A percentile compares a stretch with the other conserved stretches of the same genome.
phyloP scores from a whole-genome alignment of 306 rosid species.

The Trifolium subterraneum region DNA sequence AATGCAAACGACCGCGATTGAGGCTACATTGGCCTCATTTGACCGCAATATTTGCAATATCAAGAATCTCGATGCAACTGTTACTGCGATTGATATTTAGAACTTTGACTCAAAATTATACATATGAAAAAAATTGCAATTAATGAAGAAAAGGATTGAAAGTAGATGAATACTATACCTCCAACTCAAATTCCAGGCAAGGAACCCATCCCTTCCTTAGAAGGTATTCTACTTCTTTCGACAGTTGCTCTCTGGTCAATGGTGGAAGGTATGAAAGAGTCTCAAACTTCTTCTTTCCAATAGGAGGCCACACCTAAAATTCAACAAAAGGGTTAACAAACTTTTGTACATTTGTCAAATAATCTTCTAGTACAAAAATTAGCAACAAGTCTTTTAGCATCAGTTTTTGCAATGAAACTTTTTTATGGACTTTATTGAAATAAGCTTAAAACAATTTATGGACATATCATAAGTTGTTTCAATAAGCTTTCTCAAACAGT shows the following conservation, averaged over 20 bases:
- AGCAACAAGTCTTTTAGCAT: neutral
- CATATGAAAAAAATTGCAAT: too few relatives aligned
- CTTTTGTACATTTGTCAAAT: neutral
- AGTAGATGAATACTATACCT: conserved; percentile 40
- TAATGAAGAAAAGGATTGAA: too few relatives aligned
- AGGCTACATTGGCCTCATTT: too few relatives aligned
- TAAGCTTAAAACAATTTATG: neutral
- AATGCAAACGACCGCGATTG: too few relatives aligned
- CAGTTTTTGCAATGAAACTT: too few relatives aligned
- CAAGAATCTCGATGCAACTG: too few relatives aligned
- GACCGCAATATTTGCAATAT: too few relatives aligned
- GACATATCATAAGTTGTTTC: too few relatives aligned
- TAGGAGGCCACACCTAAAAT: conserved; percentile 80
- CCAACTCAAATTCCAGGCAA: conserved; percentile 71
- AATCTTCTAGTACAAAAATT: neutral
- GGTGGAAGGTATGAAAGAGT: conserved; percentile 82
- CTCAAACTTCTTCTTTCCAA: conserved; percentile 75
- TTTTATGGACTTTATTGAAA: too few relatives aligned
- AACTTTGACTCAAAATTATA: too few relatives aligned
- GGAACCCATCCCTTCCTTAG: conserved; percentile 65
- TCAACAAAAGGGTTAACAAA: conserved; percentile 1
- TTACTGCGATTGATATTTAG: too few relatives aligned
- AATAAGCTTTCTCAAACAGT: too few relatives aligned
- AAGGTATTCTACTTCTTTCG: conserved; percentile 69
- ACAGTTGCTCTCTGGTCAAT: neutral